These are phyloP conservation scores for Centaurea solstitialis DNA, from an alignment of 129 eudicot genomes.

Conservation along the genomic window DNA sequence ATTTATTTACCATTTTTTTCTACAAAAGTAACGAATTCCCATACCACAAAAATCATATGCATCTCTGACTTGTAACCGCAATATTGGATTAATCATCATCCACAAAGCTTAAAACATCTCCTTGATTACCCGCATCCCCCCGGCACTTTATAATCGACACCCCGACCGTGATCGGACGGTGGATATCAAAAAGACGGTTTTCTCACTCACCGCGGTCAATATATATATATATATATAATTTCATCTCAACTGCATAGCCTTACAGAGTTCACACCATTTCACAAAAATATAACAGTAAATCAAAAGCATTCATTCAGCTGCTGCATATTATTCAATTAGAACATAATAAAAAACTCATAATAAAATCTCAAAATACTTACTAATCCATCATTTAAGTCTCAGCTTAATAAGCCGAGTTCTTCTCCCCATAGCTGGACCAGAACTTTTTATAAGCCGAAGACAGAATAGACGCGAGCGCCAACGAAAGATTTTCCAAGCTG, in stretches of 20 bases:
- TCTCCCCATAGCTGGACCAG: constrained; percentile 48
- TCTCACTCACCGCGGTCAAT: too few species aligned
- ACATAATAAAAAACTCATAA: constrained; percentile 11
- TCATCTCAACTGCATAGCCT: constrained; percentile 26
- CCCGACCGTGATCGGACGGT: too few species aligned
- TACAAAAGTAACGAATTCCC: too few species aligned
- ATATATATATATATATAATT: too few species aligned
- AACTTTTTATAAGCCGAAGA: constrained; percentile 78
- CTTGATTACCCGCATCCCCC: too few species aligned
- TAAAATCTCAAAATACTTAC: constrained; percentile 11
- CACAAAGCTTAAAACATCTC: too few species aligned
- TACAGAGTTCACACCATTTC: constrained; percentile 15
- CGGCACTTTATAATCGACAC: too few species aligned
- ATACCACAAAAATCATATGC: too few species aligned
- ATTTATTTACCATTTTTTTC: too few species aligned
- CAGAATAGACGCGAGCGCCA: constrained; percentile 73
- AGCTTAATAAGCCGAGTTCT: constrained; percentile 62
- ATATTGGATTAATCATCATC: too few species aligned
- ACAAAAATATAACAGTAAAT: constrained; percentile 29
- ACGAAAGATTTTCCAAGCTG: constrained; percentile 80
- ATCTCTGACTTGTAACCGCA: too few species aligned
- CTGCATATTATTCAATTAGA: constrained; percentile 25
- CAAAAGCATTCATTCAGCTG: constrained; percentile 24
- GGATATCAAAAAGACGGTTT: too few species aligned
- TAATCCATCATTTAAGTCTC: neutral